Base-by-base conservation (phyloP, 768 basidiomycete genomes). In the Lyophyllum semitale region DNA sequence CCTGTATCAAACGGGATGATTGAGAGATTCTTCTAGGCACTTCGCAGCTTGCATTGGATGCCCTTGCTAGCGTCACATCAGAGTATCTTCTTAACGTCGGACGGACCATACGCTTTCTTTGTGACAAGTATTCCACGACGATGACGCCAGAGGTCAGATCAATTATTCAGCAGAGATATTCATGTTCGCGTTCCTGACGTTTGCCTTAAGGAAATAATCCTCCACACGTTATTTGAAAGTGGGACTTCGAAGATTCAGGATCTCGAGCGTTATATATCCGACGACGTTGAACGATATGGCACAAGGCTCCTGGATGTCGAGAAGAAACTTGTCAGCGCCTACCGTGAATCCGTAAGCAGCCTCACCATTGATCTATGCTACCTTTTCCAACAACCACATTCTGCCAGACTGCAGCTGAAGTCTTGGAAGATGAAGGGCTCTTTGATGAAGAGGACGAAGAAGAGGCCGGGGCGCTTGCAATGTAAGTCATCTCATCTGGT, bases 221-320 rank as follows among this genome's bases (percentile, higher is more conserved):
- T 95, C 1, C 93, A 96, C 68, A 89, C 93, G 0, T 74, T 98
- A 17, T 92, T 95, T 60, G 93, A 97, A 72, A 91, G 89, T 56
- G 95, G 95, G 4, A 84, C 83, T 7, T 84, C 91, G 0, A 82
- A 84, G 52, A 74, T 94, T 8, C 79, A 85, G 63, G 88, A 91
- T 58, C 81, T 98, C 1, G 93, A 95, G 61, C 80, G 86, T 12
- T 95, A 97, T 67, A 84, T 98, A 66, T 84, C 84, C 46, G 95
- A 98, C 57, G 96, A 97, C 57, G 80, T 98, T 37, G 77, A 93
- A 62, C 81, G 91, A 42, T 88, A 96, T 64, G 91, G 93, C 8
- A 69, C 78, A 8, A 84, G 93, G 46, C 72, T 98, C 20, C 64
- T 70, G 1, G 95, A 95, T 42, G 74, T 95, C 48, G 89, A 93